These are phyloP conservation scores for Trypanosoma brucei DNA, from an alignment of 208 protist species.

Conservation along the genomic window DNA sequence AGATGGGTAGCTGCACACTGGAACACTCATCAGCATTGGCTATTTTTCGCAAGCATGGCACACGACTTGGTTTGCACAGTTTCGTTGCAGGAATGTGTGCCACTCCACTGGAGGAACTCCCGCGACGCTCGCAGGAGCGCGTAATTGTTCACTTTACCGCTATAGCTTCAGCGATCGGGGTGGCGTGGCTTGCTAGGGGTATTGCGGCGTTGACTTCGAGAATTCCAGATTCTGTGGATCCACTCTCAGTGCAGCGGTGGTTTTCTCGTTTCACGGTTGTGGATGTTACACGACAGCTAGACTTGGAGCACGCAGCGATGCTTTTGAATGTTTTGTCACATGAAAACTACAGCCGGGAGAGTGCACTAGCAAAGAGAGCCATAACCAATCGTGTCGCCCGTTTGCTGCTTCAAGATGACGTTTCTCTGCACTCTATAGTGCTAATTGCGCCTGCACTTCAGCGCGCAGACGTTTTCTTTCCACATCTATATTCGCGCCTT, in stretches of 20 bases:
- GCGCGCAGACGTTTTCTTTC: conserved; percentile 45
- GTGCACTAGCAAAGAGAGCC: conserved; percentile 21
- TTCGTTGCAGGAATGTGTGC: conserved; percentile 69
- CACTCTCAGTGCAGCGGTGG: conserved; percentile 62
- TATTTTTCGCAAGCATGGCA: conserved; percentile 51
- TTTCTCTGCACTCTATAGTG: conserved; percentile 29
- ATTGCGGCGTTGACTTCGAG: conserved; percentile 30
- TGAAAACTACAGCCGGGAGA: conserved; percentile 25
- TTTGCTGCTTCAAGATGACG: conserved; percentile 19
- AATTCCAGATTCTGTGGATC: conserved; percentile 35
- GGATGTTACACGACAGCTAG: conserved; percentile 51
- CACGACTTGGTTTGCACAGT: conserved; percentile 34
- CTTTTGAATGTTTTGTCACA: conserved; percentile 44
- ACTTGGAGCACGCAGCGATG: conserved; percentile 30
- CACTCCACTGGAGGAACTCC: conserved; percentile 37
- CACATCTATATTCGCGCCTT: conserved; percentile 63
- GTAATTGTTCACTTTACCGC: conserved; percentile 68
- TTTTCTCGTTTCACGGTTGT: conserved; percentile 68
- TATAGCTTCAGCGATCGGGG: conserved; percentile 41
- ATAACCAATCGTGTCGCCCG: conserved; percentile 16
- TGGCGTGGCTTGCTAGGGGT: conserved; percentile 40
- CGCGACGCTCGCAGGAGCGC: conserved; percentile 33
- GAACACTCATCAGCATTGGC: conserved; percentile 22
- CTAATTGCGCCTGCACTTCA: conserved; percentile 40
- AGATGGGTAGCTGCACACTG: background rate